Evolutionary conservation across 495 filamentous ascomycete species (phyloP).

Genomic region (Neurospora sp.): DNA sequence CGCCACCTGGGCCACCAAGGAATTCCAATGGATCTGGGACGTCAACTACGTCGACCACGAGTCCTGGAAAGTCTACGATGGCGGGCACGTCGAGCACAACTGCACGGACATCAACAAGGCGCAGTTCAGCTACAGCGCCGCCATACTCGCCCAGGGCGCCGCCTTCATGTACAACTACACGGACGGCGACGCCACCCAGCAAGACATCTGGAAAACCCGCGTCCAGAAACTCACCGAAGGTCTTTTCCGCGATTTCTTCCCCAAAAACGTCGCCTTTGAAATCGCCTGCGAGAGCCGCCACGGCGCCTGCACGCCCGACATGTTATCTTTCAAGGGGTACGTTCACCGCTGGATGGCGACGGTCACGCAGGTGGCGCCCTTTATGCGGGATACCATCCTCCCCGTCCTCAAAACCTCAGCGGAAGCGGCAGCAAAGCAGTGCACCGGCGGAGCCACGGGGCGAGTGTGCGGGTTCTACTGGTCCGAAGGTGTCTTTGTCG

Average conservation of each 20-base stretch:
- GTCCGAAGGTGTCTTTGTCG: conserved; percentile 45
- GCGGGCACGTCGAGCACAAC: conserved; percentile 50
- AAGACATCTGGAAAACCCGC: conserved; percentile 45
- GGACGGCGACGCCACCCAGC: neutral
- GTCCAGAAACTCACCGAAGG: conserved; percentile 49
- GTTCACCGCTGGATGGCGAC: conserved; percentile 67
- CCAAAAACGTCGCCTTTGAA: conserved; percentile 52
- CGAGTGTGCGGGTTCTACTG: conserved; percentile 49
- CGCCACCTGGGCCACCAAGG: conserved; percentile 61
- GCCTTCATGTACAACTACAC: conserved; percentile 67
- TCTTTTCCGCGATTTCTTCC: conserved; percentile 48
- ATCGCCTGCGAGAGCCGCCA: conserved; percentile 53
- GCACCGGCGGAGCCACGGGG: conserved; percentile 47
- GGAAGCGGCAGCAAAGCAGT: conserved; percentile 54
- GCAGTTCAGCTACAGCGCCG: conserved; percentile 70
- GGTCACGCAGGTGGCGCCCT: conserved; percentile 61
- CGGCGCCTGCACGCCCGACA: conserved; percentile 59
- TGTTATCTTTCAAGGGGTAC: conserved; percentile 73
- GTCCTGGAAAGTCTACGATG: conserved; percentile 56
- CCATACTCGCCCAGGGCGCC: conserved; percentile 59
- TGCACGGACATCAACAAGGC: conserved; percentile 51
- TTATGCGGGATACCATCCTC: conserved; percentile 48
- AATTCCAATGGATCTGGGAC: conserved; percentile 58
- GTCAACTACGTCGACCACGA: conserved; percentile 53
- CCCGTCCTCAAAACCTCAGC: conserved; percentile 52